Percentiles rank a stretch among this genome's conserved stretches.
These are phyloP conservation scores for Stagonosporopsis vannaccii DNA, from an alignment of 2,329 filamentous ascomycete genomes.

Conservation along the genomic window DNA sequence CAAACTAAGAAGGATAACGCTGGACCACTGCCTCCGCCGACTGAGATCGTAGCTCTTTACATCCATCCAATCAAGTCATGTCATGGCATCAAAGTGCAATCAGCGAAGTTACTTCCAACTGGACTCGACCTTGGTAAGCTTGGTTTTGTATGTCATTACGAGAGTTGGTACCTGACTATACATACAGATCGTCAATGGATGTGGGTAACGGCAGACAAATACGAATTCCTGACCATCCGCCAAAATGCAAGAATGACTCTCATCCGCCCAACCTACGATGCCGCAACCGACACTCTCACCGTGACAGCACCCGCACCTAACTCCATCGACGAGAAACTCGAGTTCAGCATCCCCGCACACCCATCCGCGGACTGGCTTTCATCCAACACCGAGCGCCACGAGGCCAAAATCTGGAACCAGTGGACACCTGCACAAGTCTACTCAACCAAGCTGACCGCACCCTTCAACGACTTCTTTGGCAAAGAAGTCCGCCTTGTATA, in stretches of 20 bases:
- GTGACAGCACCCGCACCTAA: constrained; percentile 56
- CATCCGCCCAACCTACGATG: constrained; percentile 62
- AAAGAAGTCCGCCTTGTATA: constrained; percentile 65
- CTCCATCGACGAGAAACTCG: constrained; percentile 40
- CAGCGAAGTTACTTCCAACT: constrained; percentile 60
- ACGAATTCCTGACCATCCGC: constrained; percentile 69
- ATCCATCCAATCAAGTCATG: constrained; percentile 74
- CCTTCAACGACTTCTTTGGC: constrained; percentile 65
- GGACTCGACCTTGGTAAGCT: constrained; percentile 61
- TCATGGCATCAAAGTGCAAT: constrained; percentile 64
- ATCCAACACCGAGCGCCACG: constrained; percentile 57
- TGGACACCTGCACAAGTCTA: constrained; percentile 67
- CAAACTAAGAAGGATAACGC: constrained; percentile 21
- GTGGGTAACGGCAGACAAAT: constrained; percentile 63
- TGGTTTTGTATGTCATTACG: neutral
- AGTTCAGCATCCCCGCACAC: constrained; percentile 63
- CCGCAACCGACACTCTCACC: constrained; percentile 55
- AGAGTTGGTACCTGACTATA: constrained; percentile 9
- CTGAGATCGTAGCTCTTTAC: constrained; percentile 58
- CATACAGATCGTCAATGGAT: constrained; percentile 68
- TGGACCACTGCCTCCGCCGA: constrained; percentile 46
- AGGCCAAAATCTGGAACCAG: constrained; percentile 66
- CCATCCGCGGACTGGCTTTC: constrained; percentile 63
- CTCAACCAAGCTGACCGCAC: constrained; percentile 57
- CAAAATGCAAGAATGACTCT: constrained; percentile 68